Conservation (phyloP, 2,329 filamentous ascomycete genomes). For the Aspergillus jensenii region DNA sequence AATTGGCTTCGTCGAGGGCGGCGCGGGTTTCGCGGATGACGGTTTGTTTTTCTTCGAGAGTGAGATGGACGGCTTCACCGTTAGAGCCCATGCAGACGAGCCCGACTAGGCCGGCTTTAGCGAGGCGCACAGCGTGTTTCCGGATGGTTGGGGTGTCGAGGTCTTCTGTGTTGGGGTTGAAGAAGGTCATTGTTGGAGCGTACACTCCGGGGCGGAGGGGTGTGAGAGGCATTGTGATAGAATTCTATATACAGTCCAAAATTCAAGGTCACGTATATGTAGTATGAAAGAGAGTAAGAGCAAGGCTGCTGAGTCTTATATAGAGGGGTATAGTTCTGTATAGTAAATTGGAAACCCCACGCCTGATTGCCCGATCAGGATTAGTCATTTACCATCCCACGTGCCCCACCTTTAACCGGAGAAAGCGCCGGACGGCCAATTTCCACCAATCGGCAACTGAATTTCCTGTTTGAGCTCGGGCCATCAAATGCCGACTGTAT, state of each 20-base stretch:
- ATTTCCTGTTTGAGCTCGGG: slow-evolving; percentile 3
- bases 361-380: neutral
- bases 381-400: slow-evolving; percentile 1
- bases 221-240: slow-evolving; percentile 39
- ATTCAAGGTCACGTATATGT: neutral
- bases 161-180: slow-evolving; percentile 78
- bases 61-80: slow-evolving; percentile 84
- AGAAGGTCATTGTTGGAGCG: slow-evolving; percentile 88
- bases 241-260: neutral
- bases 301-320: neutral
- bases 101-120: slow-evolving; percentile 73
- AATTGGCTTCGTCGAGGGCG: slow-evolving; percentile 78
- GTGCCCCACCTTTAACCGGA: slow-evolving; percentile 3
- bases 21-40: slow-evolving; percentile 77
- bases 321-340: slow-evolving; percentile 1
- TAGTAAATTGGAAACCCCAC: slow-evolving; percentile 2
- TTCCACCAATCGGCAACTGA: slow-evolving; percentile 13
- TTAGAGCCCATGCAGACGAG: slow-evolving; percentile 88
- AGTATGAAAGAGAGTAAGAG: neutral
- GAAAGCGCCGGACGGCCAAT: slow-evolving; percentile 6
- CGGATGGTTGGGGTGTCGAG: slow-evolving; percentile 78
- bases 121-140: slow-evolving; percentile 76
- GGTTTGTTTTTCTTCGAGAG: slow-evolving; percentile 70
- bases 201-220: slow-evolving; percentile 80
- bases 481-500: slow-evolving; percentile 10